Base-by-base conservation (phyloP, 2,329 filamentous ascomycete species). In the Aspergillus piperis region DNA sequence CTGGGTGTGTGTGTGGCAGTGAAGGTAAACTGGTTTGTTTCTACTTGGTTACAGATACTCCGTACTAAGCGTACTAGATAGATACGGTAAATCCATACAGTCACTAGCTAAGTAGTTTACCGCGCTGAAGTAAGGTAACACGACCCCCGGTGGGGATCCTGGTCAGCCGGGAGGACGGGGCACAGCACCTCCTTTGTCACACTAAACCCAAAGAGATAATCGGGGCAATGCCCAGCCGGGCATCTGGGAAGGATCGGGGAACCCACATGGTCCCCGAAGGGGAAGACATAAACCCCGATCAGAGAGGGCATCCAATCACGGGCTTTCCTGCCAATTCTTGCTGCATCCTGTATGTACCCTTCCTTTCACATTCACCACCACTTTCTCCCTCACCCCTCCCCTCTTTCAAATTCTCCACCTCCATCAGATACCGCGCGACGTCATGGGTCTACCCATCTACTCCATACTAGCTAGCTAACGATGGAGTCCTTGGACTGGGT, bases 201-300 rank as follows among this genome's bases (percentile, higher is more conserved):
- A 39, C 53, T 55, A 62, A 50, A 36, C 62, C 49, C 17, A 60
- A 62, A 51, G 5, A 25, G 62, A 13, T 48, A 56, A 13, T 39
- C 41, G 19, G 60, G 38, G 53, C 19, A 32, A 17, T 44, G 57
- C 48, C 54, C 53, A 47, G 30, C 57, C 48, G 56, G 55, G 59
- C 56, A 59, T 49, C 48, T 49, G 54, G 55, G 51, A 55, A 56
- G 56, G 62, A 66, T 66, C 65, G 65, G 65, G 65, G 63, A 63
- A 19, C 30, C 61, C 64, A 65, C 49, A 58, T 64, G 65, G 65
- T 67, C 65, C 64, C 65, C 65, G 65, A 66, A 54, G 39, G 23
- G 48, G 44, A 54, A 55, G 21, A 25, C 42, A 54, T 66, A 59
- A 64, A 64, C 49, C 65, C 65, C 64, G 64, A 64, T 21, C 59